A percentile compares a stretch with the other conserved stretches of the same genome.
phyloP scores from a whole-genome alignment of 768 basidiomycete species.

The Filobasidium wieringae region DNA sequence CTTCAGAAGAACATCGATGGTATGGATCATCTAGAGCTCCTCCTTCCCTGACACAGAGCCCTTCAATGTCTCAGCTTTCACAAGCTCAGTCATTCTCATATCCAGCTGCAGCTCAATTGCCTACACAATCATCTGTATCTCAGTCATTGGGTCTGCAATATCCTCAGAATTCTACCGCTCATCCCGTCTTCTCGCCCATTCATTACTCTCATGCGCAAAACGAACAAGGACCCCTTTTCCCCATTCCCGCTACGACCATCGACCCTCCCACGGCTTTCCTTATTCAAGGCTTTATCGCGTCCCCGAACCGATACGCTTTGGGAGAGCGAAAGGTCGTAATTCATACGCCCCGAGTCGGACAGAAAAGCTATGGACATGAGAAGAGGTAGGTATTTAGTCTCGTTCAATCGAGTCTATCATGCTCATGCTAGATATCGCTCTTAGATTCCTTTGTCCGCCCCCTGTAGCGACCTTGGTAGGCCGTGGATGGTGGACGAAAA shows the following conservation, averaged over 20 bases:
- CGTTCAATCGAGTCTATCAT: neutral
- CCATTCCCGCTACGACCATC: neutral
- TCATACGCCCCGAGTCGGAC: slow-evolving; percentile 95
- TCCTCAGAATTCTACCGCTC: too few relatives aligned
- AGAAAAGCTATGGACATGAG: slow-evolving; percentile 93
- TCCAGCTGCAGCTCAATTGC: too few relatives aligned
- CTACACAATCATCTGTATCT: too few relatives aligned
- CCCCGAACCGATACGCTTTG: slow-evolving; percentile 72
- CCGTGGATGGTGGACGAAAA: slow-evolving; percentile 86
- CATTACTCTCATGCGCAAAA: too few relatives aligned
- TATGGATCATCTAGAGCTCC: too few relatives aligned
- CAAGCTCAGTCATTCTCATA: too few relatives aligned
- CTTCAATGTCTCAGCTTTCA: too few relatives aligned
- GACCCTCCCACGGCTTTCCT: neutral
- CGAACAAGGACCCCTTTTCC: neutral
- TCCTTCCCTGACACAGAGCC: too few relatives aligned
- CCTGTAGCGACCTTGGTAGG: slow-evolving; percentile 90
- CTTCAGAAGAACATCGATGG: too few relatives aligned
- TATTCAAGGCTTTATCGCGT: slow-evolving; percentile 51
- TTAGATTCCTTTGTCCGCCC: slow-evolving; percentile 81
- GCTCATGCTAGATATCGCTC: neutral
- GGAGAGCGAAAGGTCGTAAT: slow-evolving; percentile 91
- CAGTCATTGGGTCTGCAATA: too few relatives aligned
- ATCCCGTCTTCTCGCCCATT: too few relatives aligned
- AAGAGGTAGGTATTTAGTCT: slow-evolving; percentile 52